These are phyloP conservation scores for Russula olivacea DNA, from an alignment of 768 basidiomycete species.

Conservation along the genomic window DNA sequence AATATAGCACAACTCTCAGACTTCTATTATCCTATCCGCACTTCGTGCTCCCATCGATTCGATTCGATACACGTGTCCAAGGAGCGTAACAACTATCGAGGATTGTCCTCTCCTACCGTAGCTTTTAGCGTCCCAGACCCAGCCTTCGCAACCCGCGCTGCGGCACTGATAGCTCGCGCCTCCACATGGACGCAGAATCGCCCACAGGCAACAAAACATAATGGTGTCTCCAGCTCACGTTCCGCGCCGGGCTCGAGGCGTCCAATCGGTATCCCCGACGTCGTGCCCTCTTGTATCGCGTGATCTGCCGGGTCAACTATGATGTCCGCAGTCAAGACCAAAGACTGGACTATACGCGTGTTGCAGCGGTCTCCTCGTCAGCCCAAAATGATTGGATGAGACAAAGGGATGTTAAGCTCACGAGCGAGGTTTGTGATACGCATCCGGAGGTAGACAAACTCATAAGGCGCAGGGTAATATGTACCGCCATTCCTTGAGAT, in stretches of 20 bases:
- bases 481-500: conserved; percentile 36
- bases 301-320: conserved; percentile 55
- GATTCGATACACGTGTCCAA: too few relatives aligned
- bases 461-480: conserved; percentile 49
- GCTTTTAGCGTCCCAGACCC: conserved; percentile 42
- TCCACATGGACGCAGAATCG: conserved; percentile 47
- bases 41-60: not conserved
- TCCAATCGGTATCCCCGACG: conserved; percentile 57
- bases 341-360: conserved; percentile 44
- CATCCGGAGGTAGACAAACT: conserved; percentile 56
- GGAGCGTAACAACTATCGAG: conserved; percentile 9
- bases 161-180: conserved; percentile 29
- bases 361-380: conserved; percentile 4
- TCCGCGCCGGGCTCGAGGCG: conserved; percentile 51
- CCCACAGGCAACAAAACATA: conserved; percentile 73
- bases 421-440: conserved; percentile 60
- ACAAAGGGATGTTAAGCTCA: conserved; percentile 36
- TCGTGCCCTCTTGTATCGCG: conserved; percentile 62
- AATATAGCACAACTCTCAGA: not conserved
- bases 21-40: not conserved
- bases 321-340: conserved; percentile 50
- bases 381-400: not conserved
- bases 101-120: conserved; percentile 28
- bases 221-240: conserved; percentile 44
- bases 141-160: conserved; percentile 16